Conservation (phyloP, 106 monocot genomes). For the Phalaenopsis aphrodite region DNA sequence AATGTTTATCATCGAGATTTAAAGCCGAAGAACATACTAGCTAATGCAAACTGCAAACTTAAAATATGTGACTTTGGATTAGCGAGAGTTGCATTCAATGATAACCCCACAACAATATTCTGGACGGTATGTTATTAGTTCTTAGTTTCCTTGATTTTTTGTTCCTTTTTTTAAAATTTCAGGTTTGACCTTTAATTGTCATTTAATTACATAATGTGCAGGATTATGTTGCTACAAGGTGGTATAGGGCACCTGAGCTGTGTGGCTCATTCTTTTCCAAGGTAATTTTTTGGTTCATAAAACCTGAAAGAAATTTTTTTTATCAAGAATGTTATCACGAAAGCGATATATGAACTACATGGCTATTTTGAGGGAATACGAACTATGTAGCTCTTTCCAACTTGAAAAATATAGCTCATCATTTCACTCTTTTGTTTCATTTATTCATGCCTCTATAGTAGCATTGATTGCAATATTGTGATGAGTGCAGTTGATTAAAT, state of each 20-base stretch:
- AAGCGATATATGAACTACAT: background rate
- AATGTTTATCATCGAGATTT: slow-evolving; percentile 75
- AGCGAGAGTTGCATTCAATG: slow-evolving; percentile 59
- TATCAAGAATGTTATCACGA: background rate
- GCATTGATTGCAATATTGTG: background rate
- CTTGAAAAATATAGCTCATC: background rate
- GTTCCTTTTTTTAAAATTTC: background rate
- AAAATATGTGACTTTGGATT: slow-evolving; percentile 74
- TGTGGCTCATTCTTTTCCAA: slow-evolving; percentile 97
- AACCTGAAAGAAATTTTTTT: background rate
- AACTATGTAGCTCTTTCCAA: background rate
- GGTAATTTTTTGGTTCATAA: slow-evolving; percentile 21
- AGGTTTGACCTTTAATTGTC: background rate
- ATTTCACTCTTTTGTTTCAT: background rate
- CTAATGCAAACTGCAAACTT: slow-evolving; percentile 65
- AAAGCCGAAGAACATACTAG: slow-evolving; percentile 65
- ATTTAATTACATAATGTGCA: slow-evolving; percentile 16
- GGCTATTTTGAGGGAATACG: background rate
- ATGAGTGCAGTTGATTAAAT: background rate
- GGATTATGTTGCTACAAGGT: slow-evolving; percentile 99
- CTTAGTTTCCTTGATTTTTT: background rate
- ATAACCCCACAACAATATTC: slow-evolving; percentile 54
- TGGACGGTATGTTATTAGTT: slow-evolving; percentile 45
- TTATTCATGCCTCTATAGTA: background rate
- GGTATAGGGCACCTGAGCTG: slow-evolving; percentile 92